Evolutionary conservation across 306 rosid species (phyloP).

Genomic region (Luffa acutangula): DNA sequence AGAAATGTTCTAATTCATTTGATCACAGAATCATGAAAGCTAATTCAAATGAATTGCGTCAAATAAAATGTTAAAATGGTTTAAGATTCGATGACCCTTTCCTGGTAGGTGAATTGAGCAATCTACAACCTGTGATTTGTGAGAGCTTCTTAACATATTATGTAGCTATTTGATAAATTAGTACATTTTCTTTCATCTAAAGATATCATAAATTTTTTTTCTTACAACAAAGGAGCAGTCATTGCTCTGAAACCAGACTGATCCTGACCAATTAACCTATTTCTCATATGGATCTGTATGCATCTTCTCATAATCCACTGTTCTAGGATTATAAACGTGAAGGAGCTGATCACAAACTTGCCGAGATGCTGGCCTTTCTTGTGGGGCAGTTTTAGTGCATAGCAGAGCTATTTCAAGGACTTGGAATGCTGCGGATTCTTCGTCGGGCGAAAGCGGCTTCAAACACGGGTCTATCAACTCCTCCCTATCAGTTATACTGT

Average conservation of each 20-base stretch:
- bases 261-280: neutral
- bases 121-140: neutral
- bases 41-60: neutral
- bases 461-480: slow-evolving; percentile 55
- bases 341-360: slow-evolving; percentile 64
- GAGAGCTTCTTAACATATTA: neutral
- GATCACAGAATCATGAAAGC: neutral
- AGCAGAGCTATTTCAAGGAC: slow-evolving; percentile 82
- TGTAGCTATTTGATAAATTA: neutral
- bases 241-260: neutral
- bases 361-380: slow-evolving; percentile 71
- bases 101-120: neutral
- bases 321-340: slow-evolving; percentile 43
- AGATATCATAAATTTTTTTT: neutral
- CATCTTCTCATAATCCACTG: slow-evolving; percentile 34
- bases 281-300: slow-evolving; percentile 9
- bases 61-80: neutral
- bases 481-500: slow-evolving; percentile 23
- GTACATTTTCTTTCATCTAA: neutral
- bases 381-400: slow-evolving; percentile 70
- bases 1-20: neutral
- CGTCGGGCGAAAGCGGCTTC: slow-evolving; percentile 44
- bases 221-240: neutral
- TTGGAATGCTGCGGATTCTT: slow-evolving; percentile 57
- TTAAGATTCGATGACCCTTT: neutral